These are phyloP conservation scores for Phytophthora cactorum DNA, from an alignment of 352 stramenopile genomes.

Conservation along the genomic window DNA sequence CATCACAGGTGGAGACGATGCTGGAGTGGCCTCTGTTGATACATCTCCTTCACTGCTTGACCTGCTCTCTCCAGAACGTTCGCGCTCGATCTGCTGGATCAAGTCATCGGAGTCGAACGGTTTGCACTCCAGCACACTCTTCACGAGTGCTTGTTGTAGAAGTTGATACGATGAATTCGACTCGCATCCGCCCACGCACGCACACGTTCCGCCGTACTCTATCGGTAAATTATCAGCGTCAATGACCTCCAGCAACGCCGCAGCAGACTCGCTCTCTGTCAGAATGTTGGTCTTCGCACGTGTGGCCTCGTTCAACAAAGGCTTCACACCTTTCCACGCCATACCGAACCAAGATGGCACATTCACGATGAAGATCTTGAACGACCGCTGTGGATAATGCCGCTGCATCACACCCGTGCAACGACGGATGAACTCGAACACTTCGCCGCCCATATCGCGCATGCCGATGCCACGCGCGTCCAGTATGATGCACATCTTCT, in stretches of 20 bases:
- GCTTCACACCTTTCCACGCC: conserved; percentile 91
- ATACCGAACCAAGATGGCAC: conserved; percentile 92
- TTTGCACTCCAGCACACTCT: conserved; percentile 58
- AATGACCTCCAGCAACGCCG: conserved; percentile 62
- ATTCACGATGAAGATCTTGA: conserved; percentile 94
- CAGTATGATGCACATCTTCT: conserved; percentile 82
- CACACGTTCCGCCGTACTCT: conserved; percentile 76
- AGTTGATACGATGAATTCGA: conserved; percentile 70
- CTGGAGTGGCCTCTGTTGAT: conserved; percentile 2
- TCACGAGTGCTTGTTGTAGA: too few relatives aligned
- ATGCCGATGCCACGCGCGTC: conserved; percentile 79
- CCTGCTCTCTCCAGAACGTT: conserved; percentile 34
- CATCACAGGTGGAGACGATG: conserved; percentile 18
- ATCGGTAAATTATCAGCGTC: conserved; percentile 68
- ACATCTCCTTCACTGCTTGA: conserved; percentile 29
- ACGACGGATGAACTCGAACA: conserved; percentile 84
- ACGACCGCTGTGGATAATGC: conserved; percentile 89
- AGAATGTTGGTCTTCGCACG: conserved; percentile 90
- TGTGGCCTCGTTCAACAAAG: conserved; percentile 87
- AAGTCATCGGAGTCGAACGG: conserved; percentile 49
- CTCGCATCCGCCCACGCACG: conserved; percentile 67
- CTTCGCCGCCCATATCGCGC: conserved; percentile 75
- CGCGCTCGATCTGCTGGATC: conserved; percentile 23
- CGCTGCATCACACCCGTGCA: conserved; percentile 86
- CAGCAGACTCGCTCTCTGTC: conserved; percentile 63